Evolutionary conservation across 2,329 filamentous ascomycete genomes (phyloP).

Genomic region (Leptographium procerum): DNA sequence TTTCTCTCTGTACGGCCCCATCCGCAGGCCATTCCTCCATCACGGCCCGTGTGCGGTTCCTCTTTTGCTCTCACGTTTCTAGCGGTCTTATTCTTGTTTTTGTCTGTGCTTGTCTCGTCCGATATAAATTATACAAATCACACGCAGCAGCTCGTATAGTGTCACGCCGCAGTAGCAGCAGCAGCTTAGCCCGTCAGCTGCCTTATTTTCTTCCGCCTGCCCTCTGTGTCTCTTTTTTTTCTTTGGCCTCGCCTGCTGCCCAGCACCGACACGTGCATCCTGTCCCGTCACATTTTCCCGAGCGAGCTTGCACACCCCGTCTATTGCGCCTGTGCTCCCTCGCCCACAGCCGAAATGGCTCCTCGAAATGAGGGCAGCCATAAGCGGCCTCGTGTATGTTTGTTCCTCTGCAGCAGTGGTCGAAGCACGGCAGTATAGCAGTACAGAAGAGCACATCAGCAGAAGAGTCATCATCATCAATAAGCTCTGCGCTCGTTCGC

Average conservation of each 20-base stretch:
- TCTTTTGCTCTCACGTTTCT: not conserved
- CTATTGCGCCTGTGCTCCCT: not conserved
- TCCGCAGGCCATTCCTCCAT: not conserved
- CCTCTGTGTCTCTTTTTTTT: not conserved
- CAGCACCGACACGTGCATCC: not conserved
- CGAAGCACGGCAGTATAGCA: too few species aligned
- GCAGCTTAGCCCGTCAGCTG: not conserved
- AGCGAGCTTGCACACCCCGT: not conserved
- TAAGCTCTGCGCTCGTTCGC: not conserved
- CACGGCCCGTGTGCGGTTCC: not conserved
- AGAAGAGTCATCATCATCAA: not conserved
- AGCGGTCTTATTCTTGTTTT: not conserved
- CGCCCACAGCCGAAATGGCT: not conserved
- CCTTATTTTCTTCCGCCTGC: not conserved
- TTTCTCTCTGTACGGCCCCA: not conserved
- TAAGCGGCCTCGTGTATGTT: slow-evolving; percentile 19
- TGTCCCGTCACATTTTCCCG: not conserved
- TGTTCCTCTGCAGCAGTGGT: not conserved
- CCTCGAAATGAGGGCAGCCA: slow-evolving; percentile 17
- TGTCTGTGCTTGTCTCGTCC: too few species aligned
- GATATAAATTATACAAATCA: too few species aligned
- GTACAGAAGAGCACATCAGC: too few species aligned
- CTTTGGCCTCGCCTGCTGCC: not conserved
- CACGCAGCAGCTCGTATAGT: not conserved
- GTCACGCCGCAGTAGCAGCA: not conserved